Percentiles rank a stretch among this genome's conserved stretches.
Evolutionary conservation across 345 rosid genomes (phyloP).

Genomic region (Noccaea caerulescens): DNA sequence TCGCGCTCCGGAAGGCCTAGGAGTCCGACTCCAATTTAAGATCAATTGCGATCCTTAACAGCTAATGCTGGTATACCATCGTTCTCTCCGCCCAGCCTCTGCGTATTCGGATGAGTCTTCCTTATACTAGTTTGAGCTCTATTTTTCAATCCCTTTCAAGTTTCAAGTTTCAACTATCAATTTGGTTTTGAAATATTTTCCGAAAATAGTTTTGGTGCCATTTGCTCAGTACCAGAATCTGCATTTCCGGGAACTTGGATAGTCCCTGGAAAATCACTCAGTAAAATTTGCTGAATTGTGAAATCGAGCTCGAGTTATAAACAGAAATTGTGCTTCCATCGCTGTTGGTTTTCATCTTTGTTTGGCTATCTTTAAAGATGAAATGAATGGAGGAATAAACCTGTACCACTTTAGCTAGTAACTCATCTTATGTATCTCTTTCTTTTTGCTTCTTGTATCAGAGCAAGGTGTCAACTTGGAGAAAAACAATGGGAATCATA

Average conservation of each 20-base stretch:
- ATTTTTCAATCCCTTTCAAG: background rate
- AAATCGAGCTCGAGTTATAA: background rate
- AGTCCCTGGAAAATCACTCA: background rate
- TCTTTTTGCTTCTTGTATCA: constrained; percentile 13
- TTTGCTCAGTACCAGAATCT: background rate
- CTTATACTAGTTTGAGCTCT: constrained; percentile 19
- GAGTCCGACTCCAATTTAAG: background rate
- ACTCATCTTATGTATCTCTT: background rate
- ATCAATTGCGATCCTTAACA: background rate
- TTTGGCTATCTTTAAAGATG: no score
- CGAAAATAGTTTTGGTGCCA: background rate
- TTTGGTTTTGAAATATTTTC: constrained; percentile 1
- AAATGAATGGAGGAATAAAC: no score
- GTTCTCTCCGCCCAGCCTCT: constrained; percentile 8
- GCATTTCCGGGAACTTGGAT: background rate
- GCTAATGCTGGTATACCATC: constrained; percentile 23
- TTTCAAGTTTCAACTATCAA: background rate
- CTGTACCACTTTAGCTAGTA: background rate
- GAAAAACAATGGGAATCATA: constrained; percentile 64
- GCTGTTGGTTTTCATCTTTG: no score
- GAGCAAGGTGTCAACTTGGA: constrained; percentile 16
- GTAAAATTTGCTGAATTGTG: background rate
- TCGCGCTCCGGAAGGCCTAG: background rate
- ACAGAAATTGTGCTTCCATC: background rate
- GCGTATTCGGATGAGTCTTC: constrained; percentile 15